Percentiles rank a stretch among this genome's conserved stretches.
Conservation (phyloP, 345 rosid genomes). For the Citrus reticulata region DNA sequence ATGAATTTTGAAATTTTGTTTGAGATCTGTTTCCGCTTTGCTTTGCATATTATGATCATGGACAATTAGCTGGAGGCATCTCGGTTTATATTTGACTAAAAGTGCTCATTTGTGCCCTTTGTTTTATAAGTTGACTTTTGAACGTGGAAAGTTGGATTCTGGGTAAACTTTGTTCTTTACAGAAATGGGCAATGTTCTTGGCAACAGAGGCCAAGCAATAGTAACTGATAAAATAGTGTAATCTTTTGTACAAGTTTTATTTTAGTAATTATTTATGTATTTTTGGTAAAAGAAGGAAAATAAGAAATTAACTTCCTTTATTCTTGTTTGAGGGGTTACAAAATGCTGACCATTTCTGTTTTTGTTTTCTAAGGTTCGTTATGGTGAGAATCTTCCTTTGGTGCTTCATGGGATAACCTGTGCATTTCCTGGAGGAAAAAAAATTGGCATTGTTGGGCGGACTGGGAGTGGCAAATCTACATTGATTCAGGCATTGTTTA, state of each 20-base stretch:
- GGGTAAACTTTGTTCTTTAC: not conserved
- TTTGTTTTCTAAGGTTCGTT: constrained; percentile 65
- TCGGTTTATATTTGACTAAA: not conserved
- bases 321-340: not conserved
- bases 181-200: not conserved
- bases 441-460: constrained; percentile 97
- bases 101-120: not conserved
- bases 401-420: constrained; percentile 88
- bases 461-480: constrained; percentile 99
- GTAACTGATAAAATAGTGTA: not conserved
- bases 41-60: not conserved
- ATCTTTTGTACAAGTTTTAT: not conserved
- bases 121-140: not conserved
- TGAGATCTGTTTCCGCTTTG: not conserved
- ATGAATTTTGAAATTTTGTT: not conserved
- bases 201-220: not conserved
- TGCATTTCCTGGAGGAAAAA: constrained; percentile 89
- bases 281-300: not conserved
- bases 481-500: constrained; percentile 91
- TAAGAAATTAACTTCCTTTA: not conserved
- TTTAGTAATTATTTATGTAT: not conserved
- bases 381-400: constrained; percentile 90
- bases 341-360: constrained; percentile 15
- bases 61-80: not conserved
- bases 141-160: not conserved